Base-by-base conservation (phyloP, 208 protist species). In the Angomonas ambiguus region DNA sequence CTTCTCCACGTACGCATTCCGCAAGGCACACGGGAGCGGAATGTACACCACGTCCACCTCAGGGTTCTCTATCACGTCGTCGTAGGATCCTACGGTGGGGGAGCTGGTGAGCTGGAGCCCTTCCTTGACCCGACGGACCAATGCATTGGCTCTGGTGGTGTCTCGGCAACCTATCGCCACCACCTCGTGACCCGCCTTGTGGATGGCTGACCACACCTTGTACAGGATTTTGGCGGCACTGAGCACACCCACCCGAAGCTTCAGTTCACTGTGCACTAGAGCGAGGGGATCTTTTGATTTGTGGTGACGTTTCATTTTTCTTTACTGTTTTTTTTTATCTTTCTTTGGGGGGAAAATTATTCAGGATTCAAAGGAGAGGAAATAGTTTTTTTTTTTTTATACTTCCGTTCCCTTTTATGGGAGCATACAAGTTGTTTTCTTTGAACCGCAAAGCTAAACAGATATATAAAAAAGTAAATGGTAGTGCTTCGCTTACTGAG, bases 31-130 rank as follows among this genome's bases (percentile, higher is more conserved):
- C 2, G 85, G 85, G 61, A 92, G 68, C 3, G 85, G 66, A 45
- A 89, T 87, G 70, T 89, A 89, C 51, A 92, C 85, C 16, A 92
- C 76, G 59, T 88, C 82, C 32, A 92, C 82, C 32, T 77, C 62
- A 2, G 57, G 49, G 1, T 77, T 66, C 18, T 62, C 55, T 8
- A 92, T 69, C 1, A 87, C 77, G 33, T 83, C 76, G n/a, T 80
- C 74, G 65, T 92, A 92, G 34, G 64, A 74, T 6, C 67, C 72
- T 32, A 85, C 51, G 5, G 34, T 30, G 6, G 77, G 74, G 16
- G 64, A 5, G 25, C n/a, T 25, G 24, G 25, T 25, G 34, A 35
- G 28, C 45, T 59, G 63, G 5, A 76, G 42, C 22, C 69, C 68
- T 13, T 61, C 45, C 25, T 10, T 11, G 10, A 78, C 25, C 16